Evolutionary conservation across 495 filamentous ascomycete species (phyloP).

Genomic region (Talaromyces borbonicus): DNA sequence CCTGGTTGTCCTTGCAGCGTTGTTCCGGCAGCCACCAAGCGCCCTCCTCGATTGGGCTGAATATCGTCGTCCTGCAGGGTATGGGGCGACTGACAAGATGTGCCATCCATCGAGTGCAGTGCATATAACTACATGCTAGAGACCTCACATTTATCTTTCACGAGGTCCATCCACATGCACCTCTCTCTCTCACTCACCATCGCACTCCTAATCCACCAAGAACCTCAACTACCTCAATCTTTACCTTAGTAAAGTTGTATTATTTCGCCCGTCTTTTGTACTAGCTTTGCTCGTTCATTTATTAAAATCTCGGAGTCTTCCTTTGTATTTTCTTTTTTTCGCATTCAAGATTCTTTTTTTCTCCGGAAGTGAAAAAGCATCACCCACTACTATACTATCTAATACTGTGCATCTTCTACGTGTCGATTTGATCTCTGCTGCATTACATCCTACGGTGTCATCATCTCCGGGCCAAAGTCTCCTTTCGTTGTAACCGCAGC

Average conservation of each 20-base stretch:
- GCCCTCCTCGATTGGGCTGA: slow-evolving; percentile 11
- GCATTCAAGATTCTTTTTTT: neutral
- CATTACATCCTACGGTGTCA: slow-evolving; percentile 20
- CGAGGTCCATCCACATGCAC: slow-evolving; percentile 30
- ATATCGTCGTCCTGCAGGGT: slow-evolving; percentile 8
- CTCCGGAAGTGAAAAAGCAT: too few relatives aligned
- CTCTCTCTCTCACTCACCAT: too few relatives aligned
- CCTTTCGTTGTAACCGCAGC: neutral
- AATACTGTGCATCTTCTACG: slow-evolving; percentile 10
- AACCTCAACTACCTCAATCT: neutral
- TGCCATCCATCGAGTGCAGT: slow-evolving; percentile 5
- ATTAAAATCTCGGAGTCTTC: neutral
- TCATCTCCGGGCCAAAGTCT: neutral
- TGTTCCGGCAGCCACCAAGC: slow-evolving; percentile 7
- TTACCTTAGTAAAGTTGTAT: neutral
- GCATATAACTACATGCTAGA: slow-evolving; percentile 23
- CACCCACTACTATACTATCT: slow-evolving; percentile 18
- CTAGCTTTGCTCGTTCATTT: neutral
- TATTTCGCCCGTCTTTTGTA: too few relatives aligned
- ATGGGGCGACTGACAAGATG: slow-evolving; percentile 5
- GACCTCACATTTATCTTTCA: slow-evolving; percentile 27
- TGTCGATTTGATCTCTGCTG: slow-evolving; percentile 4
- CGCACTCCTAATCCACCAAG: too few relatives aligned
- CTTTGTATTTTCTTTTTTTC: neutral
- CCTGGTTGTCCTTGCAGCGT: slow-evolving; percentile 11